Evolutionary conservation across 805 yeast species (phyloP), one percentile per base, ranked within the genome.

Genomic region (Sugiyamaella smithiae): DNA sequence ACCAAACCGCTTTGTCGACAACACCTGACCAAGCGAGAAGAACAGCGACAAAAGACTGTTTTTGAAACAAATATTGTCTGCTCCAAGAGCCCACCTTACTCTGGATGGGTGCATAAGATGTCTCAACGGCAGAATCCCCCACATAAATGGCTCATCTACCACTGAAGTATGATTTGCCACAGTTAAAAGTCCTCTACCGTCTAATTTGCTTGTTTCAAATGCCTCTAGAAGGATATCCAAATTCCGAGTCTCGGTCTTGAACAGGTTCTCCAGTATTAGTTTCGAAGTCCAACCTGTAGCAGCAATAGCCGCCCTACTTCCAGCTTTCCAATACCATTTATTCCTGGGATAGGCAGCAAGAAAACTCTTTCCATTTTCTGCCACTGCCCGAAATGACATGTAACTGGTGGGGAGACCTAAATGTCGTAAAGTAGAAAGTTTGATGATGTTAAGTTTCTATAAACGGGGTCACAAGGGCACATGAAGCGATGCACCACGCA

Each of bases 41-140:
- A 88, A 90, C 20, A 45, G 36, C 23, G 58, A 64, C 62, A 59
- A 54, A 9, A 57, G 19, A 40, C 51, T 45, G 46, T 48, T 57
- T 33, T 50, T 55, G 67, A 93, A 91, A 63, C 98, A 91, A 33
- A 91, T 79, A 64, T 93, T 90, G 44, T 84, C 80, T 8, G 99
- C 99, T 0, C 95, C 99, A 48, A 93, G 72, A 4, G 97, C 90
- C 98, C 98, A 91, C 60, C 99, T 75, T 46, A 88, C 79, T 46
- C 78, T 76, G 53, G 81, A 85, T 14, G 85, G 68, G 48, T 80
- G 78, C 11, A 70, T 66, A 57, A 79, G 85, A 57, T 77, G 78
- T 32, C 80, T 73, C 78, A 82, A 75, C 0, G 97, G 96, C 50
- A 90, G 71, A 29, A 85, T 78, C 0, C 95, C 96, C 87, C 95